Percentiles rank a stretch among this genome's conserved stretches.
Conservation (phyloP, 306 rosid genomes). For the Neltuma alba region DNA sequence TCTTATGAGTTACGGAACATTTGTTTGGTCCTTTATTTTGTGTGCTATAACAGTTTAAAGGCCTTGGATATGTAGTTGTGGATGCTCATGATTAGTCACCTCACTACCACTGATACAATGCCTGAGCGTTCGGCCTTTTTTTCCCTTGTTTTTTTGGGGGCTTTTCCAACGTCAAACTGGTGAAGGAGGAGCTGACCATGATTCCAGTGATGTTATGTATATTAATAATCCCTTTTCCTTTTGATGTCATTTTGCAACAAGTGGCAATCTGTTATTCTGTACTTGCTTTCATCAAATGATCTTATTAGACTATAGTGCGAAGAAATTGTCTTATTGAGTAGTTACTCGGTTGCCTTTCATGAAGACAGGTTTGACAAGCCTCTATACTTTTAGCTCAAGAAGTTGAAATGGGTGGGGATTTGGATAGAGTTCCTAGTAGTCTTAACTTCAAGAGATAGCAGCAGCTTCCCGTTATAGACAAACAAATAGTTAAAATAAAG, state of each 20-base stretch:
- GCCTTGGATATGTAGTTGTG: not conserved
- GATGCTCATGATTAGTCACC: not conserved
- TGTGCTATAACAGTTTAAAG: not conserved
- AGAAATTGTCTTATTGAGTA: conserved; percentile 7
- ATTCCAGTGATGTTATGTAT: not conserved
- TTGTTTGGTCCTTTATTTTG: conserved; percentile 8
- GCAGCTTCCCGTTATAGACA: not conserved
- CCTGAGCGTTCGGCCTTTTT: not conserved
- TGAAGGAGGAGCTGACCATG: not conserved
- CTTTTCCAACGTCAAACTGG: too few species aligned
- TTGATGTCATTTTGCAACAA: not conserved
- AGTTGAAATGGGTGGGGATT: not conserved
- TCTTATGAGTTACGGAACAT: not conserved
- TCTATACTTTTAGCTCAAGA: not conserved
- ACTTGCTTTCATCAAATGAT: not conserved
- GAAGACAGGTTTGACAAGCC: not conserved
- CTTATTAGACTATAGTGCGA: not conserved
- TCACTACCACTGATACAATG: not conserved
- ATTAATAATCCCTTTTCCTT: not conserved
- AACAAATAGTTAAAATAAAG: too few species aligned
- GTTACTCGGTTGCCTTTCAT: not conserved
- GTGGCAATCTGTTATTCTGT: not conserved
- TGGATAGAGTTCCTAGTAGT: not conserved
- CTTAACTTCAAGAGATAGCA: not conserved
- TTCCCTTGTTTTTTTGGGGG: too few species aligned